Conservation (phyloP, 2,329 filamentous ascomycete genomes). For the Lachnellula occidentalis region DNA sequence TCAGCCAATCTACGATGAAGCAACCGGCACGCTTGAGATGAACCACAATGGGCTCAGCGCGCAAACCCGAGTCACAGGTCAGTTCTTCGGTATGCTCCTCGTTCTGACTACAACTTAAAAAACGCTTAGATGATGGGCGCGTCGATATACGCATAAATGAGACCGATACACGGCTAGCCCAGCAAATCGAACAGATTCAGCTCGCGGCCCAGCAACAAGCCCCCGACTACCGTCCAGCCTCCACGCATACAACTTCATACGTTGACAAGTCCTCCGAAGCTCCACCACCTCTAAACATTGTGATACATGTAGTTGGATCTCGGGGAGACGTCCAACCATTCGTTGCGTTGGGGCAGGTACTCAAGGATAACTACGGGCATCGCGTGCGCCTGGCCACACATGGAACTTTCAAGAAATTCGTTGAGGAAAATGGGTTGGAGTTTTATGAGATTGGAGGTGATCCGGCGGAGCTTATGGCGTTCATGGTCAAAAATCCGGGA, state of each 20-base stretch:
- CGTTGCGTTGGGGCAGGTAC: background rate
- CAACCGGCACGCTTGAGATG: slow-evolving; percentile 39
- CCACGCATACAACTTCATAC: background rate
- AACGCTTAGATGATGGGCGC: slow-evolving; percentile 37
- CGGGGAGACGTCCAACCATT: background rate
- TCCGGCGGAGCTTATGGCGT: background rate
- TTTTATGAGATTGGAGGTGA: background rate
- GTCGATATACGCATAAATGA: slow-evolving; percentile 6
- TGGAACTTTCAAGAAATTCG: background rate
- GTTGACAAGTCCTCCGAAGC: background rate
- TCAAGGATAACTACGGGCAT: background rate
- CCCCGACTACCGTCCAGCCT: background rate
- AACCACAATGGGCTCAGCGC: slow-evolving; percentile 55
- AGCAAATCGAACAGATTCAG: slow-evolving; percentile 4
- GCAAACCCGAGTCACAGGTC: slow-evolving; percentile 44
- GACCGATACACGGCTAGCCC: slow-evolving; percentile 1
- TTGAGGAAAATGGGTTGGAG: background rate
- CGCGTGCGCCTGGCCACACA: background rate
- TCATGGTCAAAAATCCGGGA: background rate
- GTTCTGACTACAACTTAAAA: background rate
- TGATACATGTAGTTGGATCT: background rate
- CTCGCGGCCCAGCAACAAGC: slow-evolving; percentile 1
- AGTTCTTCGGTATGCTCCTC: background rate
- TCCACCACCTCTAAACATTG: background rate
- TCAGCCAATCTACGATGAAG: background rate